A percentile compares a stretch with the other conserved stretches of the same genome.
phyloP scores from a whole-genome alignment of 257 asterid genomes.

The Solanum habrochaites region DNA sequence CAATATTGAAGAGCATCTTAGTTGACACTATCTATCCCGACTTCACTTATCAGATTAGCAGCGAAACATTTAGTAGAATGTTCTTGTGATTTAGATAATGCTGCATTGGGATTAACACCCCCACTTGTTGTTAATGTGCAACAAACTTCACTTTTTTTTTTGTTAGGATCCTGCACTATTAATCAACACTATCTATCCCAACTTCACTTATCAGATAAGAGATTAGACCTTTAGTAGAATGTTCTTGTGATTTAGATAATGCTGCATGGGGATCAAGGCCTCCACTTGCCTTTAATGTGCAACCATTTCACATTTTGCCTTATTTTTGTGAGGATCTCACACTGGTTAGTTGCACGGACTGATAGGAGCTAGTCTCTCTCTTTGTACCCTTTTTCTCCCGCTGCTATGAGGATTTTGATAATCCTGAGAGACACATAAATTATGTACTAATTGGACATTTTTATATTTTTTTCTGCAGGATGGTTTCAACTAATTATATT shows the following conservation, averaged over 20 bases:
- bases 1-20: not conserved
- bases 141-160: not conserved
- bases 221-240: not conserved
- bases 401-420: not conserved
- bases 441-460: not conserved
- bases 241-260: not conserved
- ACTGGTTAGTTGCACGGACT: not conserved
- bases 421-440: not conserved
- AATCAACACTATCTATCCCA: not conserved
- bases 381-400: not conserved
- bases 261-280: not conserved
- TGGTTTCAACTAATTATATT: conserved; percentile 76
- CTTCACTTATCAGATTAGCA: not conserved
- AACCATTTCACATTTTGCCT: not conserved
- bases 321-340: not conserved
- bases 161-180: not conserved
- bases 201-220: not conserved
- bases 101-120: not conserved
- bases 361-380: not conserved
- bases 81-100: not conserved
- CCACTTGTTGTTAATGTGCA: not conserved
- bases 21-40: not conserved
- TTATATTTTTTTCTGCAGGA: conserved; percentile 34
- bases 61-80: not conserved
- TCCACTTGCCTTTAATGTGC: not conserved